These are phyloP conservation scores for Chrysosporium queenslandicum DNA, from an alignment of 2,329 filamentous ascomycete species.

Conservation along the genomic window DNA sequence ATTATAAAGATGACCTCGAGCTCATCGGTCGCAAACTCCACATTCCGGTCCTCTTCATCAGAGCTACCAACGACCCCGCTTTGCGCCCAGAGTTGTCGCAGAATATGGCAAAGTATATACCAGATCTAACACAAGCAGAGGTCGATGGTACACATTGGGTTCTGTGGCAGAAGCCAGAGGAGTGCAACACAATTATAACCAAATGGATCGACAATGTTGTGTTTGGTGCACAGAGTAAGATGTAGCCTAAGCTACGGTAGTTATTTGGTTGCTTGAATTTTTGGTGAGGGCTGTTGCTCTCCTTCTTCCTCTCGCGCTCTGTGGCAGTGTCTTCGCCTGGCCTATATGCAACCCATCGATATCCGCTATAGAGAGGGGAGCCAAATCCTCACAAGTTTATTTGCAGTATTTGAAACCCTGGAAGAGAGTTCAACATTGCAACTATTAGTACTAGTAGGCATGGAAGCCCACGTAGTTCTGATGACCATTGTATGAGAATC, in stretches of 20 bases:
- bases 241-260: slow-evolving; percentile 1
- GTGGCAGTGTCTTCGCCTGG: too few species aligned
- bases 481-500: too few species aligned
- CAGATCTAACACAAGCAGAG: slow-evolving; percentile 53
- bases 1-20: slow-evolving; percentile 61
- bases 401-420: too few species aligned
- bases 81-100: slow-evolving; percentile 60
- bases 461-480: too few species aligned
- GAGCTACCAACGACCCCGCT: slow-evolving; percentile 59
- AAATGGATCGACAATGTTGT: slow-evolving; percentile 56
- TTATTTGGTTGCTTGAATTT: neutral
- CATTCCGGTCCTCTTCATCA: slow-evolving; percentile 63
- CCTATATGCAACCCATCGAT: too few species aligned
- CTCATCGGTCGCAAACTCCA: slow-evolving; percentile 38
- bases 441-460: too few species aligned
- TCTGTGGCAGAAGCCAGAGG: slow-evolving; percentile 59
- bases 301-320: too few species aligned
- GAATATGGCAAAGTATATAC: slow-evolving; percentile 60
- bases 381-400: too few species aligned
- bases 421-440: too few species aligned
- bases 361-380: too few species aligned
- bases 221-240: slow-evolving; percentile 36
- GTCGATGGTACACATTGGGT: slow-evolving; percentile 74
- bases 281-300: neutral
- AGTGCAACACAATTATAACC: slow-evolving; percentile 59